Evolutionary conservation across 495 filamentous ascomycete species (phyloP).

Genomic region (Parmelia sp.): DNA sequence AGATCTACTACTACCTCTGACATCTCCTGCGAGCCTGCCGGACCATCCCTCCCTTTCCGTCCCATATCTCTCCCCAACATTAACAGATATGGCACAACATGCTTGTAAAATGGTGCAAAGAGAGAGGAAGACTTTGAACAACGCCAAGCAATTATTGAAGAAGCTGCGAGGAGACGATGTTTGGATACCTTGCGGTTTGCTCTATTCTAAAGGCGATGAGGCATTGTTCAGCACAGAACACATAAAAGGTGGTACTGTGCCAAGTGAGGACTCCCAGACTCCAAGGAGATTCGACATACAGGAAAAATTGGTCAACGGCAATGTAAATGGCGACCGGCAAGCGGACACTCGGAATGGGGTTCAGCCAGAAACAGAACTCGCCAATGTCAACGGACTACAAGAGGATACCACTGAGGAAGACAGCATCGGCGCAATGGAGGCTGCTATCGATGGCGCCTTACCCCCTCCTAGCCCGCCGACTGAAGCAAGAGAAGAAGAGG

Average conservation of each 20-base stretch:
- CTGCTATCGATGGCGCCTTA: not conserved
- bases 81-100: constrained; percentile 71
- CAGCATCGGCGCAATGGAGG: constrained; percentile 8
- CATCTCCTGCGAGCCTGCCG: constrained; percentile 76
- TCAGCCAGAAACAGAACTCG: not conserved
- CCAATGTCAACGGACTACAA: not conserved
- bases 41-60: constrained; percentile 76
- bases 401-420: constrained; percentile 1
- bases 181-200: constrained; percentile 66
- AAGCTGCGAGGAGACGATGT: constrained; percentile 71
- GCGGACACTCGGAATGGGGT: not conserved
- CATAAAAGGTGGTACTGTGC: constrained; percentile 17
- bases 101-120: constrained; percentile 65
- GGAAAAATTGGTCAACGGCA: constrained; percentile 5
- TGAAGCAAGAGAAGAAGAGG: not conserved
- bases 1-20: constrained; percentile 85
- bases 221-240: constrained; percentile 22
- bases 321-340: not conserved
- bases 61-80: constrained; percentile 71
- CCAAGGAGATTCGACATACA: not conserved
- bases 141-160: constrained; percentile 68
- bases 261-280: not conserved
- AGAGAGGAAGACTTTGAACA: constrained; percentile 68
- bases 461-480: constrained; percentile 8
- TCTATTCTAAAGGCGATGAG: constrained; percentile 51